These are phyloP conservation scores for Diutina sp. DNA, from an alignment of 1,139 yeast species.

Conservation along the genomic window DNA sequence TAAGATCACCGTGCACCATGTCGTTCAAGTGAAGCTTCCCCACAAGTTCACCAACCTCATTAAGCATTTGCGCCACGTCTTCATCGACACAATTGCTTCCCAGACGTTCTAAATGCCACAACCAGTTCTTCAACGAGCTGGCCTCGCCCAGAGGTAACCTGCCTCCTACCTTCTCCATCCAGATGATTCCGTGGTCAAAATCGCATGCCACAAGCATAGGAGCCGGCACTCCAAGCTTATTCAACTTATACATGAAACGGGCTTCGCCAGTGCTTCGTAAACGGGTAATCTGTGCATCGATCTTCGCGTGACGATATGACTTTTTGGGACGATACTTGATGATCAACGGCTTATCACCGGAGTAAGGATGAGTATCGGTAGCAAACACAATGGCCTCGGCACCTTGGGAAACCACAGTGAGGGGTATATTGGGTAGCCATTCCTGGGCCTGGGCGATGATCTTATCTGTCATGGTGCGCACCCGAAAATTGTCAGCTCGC, in stretches of 20 bases:
- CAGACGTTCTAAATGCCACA: constrained; percentile 46
- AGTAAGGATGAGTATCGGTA: constrained; percentile 58
- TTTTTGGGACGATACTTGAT: constrained; percentile 84
- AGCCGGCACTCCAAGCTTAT: constrained; percentile 24
- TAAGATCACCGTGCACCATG: constrained; percentile 88
- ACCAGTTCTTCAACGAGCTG: constrained; percentile 49
- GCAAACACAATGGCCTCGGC: constrained; percentile 83
- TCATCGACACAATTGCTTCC: constrained; percentile 15
- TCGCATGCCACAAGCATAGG: neutral
- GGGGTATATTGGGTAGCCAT: constrained; percentile 33
- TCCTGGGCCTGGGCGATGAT: constrained; percentile 26
- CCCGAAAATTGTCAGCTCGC: neutral
- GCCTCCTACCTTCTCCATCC: neutral
- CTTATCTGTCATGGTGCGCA: constrained; percentile 25
- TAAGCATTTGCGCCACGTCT: constrained; percentile 22
- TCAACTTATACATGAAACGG: constrained; percentile 54
- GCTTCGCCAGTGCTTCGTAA: constrained; percentile 80
- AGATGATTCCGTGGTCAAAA: neutral
- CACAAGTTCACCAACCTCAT: constrained; percentile 52
- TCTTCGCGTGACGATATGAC: constrained; percentile 74
- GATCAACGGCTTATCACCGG: constrained; percentile 27
- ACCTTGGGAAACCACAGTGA: constrained; percentile 70
- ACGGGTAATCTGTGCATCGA: constrained; percentile 67
- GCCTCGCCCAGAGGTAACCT: neutral
- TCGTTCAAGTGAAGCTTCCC: constrained; percentile 66